Conservation (phyloP, 75 land plant genomes). For the Picea sitchensis region DNA sequence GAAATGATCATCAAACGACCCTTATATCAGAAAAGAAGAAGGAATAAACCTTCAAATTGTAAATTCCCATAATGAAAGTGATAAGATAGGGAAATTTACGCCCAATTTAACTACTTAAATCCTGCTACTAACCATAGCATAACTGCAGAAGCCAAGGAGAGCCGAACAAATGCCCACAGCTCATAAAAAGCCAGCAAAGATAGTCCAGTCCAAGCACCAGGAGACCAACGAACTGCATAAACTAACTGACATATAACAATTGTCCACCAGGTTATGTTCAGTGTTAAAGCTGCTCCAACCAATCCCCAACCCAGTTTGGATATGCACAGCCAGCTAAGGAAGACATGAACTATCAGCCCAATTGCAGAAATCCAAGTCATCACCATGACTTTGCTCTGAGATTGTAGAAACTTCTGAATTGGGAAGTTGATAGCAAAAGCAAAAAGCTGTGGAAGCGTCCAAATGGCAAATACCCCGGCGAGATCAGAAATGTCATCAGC, state of each 20-base stretch:
- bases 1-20: too few species aligned
- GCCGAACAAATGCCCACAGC: constrained; percentile 51
- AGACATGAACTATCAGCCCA: constrained; percentile 35
- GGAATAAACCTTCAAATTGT: too few species aligned
- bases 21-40: too few species aligned
- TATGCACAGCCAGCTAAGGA: constrained; percentile 46
- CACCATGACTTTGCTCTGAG: constrained; percentile 33
- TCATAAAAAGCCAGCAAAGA: constrained; percentile 68
- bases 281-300: constrained; percentile 64
- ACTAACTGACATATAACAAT: constrained; percentile 40
- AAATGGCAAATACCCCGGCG: constrained; percentile 22
- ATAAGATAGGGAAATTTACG: too few species aligned
- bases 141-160: constrained; percentile 73
- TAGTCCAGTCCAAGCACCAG: constrained; percentile 53
- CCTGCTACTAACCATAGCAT: constrained; percentile 51
- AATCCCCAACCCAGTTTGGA: constrained; percentile 50
- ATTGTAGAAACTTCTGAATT: constrained; percentile 36
- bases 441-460: constrained; percentile 30
- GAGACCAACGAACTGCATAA: constrained; percentile 52
- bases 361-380: constrained; percentile 47
- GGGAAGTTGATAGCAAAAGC: constrained; percentile 18
- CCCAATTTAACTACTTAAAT: background rate
- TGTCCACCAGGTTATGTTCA: constrained; percentile 48
- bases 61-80: too few species aligned
- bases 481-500: constrained; percentile 9